Conservation (phyloP, 2,329 filamentous ascomycete species). For the Trichoderma aggressivum region DNA sequence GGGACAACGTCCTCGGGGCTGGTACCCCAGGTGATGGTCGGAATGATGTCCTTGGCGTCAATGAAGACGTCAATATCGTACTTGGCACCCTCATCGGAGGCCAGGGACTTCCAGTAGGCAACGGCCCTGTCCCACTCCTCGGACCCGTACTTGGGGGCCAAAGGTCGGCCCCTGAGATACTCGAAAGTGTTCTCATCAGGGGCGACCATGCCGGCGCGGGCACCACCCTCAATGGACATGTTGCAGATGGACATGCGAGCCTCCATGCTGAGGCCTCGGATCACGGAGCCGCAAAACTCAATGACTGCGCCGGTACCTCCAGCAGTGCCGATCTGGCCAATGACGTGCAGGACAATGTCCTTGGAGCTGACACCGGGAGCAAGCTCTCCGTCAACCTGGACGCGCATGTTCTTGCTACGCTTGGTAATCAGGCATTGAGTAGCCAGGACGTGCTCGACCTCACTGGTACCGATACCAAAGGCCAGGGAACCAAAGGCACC, state of each 20-base stretch:
- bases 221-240: slow-evolving; percentile 97
- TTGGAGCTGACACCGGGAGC: slow-evolving; percentile 92
- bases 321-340: slow-evolving; percentile 90
- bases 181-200: slow-evolving; percentile 93
- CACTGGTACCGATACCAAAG: slow-evolving; percentile 95
- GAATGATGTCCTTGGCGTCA: slow-evolving; percentile 86
- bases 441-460: slow-evolving; percentile 96
- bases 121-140: slow-evolving; percentile 86
- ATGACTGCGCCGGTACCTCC: slow-evolving; percentile 94
- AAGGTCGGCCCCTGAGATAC: slow-evolving; percentile 85
- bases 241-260: slow-evolving; percentile 99
- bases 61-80: slow-evolving; percentile 89
- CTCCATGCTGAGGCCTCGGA: slow-evolving; percentile 87
- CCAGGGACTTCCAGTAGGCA: slow-evolving; percentile 82
- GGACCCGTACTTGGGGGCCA: slow-evolving; percentile 81
- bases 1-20: slow-evolving; percentile 95
- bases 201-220: slow-evolving; percentile 93
- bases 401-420: slow-evolving; percentile 97
- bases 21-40: slow-evolving; percentile 95
- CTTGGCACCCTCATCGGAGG: slow-evolving; percentile 81
- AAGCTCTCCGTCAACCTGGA: slow-evolving; percentile 89
- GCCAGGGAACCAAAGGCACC: slow-evolving; percentile 93
- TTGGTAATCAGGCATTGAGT: slow-evolving; percentile 94
- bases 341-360: slow-evolving; percentile 89
- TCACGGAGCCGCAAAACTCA: slow-evolving; percentile 94